These are phyloP conservation scores for Trichoderma aggressivum DNA, from an alignment of 2,329 filamentous ascomycete species.

Conservation along the genomic window DNA sequence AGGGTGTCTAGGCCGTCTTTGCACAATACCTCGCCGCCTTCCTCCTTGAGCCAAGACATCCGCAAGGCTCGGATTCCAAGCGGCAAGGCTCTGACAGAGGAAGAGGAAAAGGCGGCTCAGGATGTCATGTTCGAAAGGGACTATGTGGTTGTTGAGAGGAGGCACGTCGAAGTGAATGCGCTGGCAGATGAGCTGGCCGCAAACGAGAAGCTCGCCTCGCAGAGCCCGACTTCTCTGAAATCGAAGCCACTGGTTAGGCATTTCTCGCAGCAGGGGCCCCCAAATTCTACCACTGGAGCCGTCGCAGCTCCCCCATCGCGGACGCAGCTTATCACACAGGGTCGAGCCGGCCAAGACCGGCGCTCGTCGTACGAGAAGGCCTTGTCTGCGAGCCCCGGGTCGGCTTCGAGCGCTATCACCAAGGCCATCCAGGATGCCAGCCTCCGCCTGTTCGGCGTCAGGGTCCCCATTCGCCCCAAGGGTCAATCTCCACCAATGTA, in stretches of 20 bases:
- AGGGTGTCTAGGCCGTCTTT: slow-evolving; percentile 28
- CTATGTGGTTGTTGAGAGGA: slow-evolving; percentile 94
- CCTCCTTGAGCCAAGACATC: slow-evolving; percentile 34
- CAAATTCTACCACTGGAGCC: slow-evolving; percentile 66
- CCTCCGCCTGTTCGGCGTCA: slow-evolving; percentile 67
- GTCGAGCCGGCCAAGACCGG: slow-evolving; percentile 68
- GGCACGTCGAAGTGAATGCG: slow-evolving; percentile 92
- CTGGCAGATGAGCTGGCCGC: slow-evolving; percentile 92
- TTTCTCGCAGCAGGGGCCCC: slow-evolving; percentile 72
- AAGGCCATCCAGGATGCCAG: slow-evolving; percentile 95
- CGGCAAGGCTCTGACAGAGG: slow-evolving; percentile 48
- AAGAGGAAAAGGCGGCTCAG: slow-evolving; percentile 70
- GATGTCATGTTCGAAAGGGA: slow-evolving; percentile 90
- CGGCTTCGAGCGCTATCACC: slow-evolving; percentile 85
- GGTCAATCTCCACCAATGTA: slow-evolving; percentile 73
- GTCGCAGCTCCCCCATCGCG: slow-evolving; percentile 64
- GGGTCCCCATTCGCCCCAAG: slow-evolving; percentile 62
- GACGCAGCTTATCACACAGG: slow-evolving; percentile 70
- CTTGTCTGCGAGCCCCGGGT: slow-evolving; percentile 65
- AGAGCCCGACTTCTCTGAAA: slow-evolving; percentile 49
- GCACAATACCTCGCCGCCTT: slow-evolving; percentile 27
- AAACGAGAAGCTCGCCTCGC: slow-evolving; percentile 61
- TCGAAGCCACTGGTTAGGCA: slow-evolving; percentile 67
- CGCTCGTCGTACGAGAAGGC: slow-evolving; percentile 75
- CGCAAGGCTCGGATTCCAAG: slow-evolving; percentile 29